Percentiles rank a stretch among this genome's conserved stretches.
phyloP scores from a whole-genome alignment of 2,329 filamentous ascomycete genomes.

The Emmonsiellopsis sp. region DNA sequence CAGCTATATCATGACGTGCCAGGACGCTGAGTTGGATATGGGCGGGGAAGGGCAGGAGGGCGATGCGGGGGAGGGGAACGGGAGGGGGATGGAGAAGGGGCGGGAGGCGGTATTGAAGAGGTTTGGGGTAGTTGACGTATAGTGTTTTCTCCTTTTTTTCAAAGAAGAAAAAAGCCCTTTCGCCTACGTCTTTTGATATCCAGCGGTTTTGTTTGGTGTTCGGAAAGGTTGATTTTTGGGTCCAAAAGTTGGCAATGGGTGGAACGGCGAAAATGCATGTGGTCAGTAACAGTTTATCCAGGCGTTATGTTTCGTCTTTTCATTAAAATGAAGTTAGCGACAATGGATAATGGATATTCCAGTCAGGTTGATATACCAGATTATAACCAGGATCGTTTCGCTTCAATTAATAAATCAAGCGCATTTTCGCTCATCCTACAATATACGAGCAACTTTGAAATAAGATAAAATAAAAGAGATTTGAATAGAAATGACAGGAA shows the following conservation, averaged over 20 bases:
- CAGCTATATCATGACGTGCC: slow-evolving; percentile 26
- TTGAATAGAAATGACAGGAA: not conserved
- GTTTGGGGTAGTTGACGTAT: no score
- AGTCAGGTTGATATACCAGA: slow-evolving; percentile 1
- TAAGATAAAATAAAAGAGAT: not conserved
- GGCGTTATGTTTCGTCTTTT: not conserved
- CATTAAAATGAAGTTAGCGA: not conserved
- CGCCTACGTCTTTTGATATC: not conserved
- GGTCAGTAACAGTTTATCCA: not conserved
- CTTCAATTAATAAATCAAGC: not conserved
- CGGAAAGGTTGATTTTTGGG: no score
- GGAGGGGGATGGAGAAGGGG: not conserved
- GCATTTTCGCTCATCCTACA: not conserved
- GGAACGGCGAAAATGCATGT: not conserved
- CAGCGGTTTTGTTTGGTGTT: not conserved
- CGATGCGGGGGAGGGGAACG: not conserved
- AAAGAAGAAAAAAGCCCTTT: not conserved
- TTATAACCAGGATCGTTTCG: not conserved
- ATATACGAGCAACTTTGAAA: not conserved
- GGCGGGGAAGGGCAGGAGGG: slow-evolving; percentile 13
- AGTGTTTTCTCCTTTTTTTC: not conserved
- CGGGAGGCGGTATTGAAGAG: not conserved
- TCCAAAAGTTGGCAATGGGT: no score
- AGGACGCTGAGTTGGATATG: no score
- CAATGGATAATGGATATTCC: not conserved